A percentile compares a stretch with the other conserved stretches of the same genome.
Evolutionary conservation across 2,329 filamentous ascomycete genomes (phyloP).

Genomic region (Aureobasidium pullulans): DNA sequence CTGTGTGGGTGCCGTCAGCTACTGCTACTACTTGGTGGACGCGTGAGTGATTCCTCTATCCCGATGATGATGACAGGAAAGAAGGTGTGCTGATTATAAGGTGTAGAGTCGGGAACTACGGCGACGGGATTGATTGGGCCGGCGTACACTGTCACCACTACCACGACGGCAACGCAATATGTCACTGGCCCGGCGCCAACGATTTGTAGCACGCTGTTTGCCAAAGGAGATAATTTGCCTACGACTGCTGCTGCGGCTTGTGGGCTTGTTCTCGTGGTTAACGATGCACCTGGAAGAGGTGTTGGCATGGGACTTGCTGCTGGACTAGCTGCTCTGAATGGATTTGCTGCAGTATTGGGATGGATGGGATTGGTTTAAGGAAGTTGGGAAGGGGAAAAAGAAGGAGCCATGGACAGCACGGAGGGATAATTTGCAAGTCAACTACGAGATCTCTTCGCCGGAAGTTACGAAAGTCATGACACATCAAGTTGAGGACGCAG

Average conservation of each 20-base stretch:
- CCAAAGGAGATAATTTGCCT: neutral
- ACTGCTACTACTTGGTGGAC: neutral
- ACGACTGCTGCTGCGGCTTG: conserved; percentile 4
- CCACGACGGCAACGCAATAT: neutral
- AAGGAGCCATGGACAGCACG: too few relatives aligned
- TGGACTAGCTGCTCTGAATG: neutral
- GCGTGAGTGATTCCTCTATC: neutral
- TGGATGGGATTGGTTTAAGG: neutral
- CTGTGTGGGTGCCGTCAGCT: neutral
- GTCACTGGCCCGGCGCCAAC: neutral
- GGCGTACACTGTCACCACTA: neutral
- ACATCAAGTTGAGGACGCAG: too few relatives aligned
- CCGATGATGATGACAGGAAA: neutral
- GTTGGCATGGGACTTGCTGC: neutral
- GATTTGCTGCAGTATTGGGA: neutral
- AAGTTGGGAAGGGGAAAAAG: neutral
- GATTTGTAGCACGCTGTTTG: conserved; percentile 7
- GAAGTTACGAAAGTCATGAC: too few relatives aligned
- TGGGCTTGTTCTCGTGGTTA: conserved; percentile 5
- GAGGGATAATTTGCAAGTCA: too few relatives aligned
- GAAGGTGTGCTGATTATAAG: neutral
- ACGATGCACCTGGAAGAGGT: neutral
- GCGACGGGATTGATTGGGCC: neutral
- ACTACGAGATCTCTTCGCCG: too few relatives aligned
- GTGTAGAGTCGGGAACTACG: neutral